phyloP scores from a whole-genome alignment of 805 yeast species.

The Vanderwaltozyma polyspora region DNA sequence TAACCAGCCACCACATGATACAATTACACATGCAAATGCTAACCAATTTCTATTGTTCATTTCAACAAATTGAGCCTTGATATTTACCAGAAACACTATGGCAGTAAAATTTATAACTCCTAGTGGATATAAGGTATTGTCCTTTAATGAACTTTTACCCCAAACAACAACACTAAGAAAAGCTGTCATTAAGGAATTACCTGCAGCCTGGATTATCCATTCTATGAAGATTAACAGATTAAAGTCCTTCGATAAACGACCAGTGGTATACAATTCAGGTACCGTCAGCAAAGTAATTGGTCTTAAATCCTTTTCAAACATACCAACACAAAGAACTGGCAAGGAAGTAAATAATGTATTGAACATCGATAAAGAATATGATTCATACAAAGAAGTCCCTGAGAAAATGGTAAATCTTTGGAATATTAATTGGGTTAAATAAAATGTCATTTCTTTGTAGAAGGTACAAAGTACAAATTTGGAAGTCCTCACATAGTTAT shows the following conservation, averaged over 20 bases:
- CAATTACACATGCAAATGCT: conserved; percentile 49
- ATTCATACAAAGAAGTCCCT: conserved; percentile 86
- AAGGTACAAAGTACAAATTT: conserved; percentile 89
- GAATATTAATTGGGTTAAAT: conserved; percentile 75
- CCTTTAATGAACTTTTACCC: conserved; percentile 58
- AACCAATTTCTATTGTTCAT: conserved; percentile 65
- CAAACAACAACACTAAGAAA: conserved; percentile 57
- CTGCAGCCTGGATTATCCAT: conserved; percentile 72
- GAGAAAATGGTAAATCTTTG: conserved; percentile 83
- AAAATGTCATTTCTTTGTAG: conserved; percentile 85
- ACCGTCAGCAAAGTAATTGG: conserved; percentile 84
- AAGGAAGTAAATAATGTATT: conserved; percentile 90
- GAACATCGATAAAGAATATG: conserved; percentile 95
- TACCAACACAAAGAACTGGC: conserved; percentile 88
- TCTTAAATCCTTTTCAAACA: conserved; percentile 81
- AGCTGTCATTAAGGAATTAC: conserved; percentile 59
- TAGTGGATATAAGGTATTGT: conserved; percentile 70
- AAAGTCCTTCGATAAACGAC: conserved; percentile 65
- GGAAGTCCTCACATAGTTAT: conserved; percentile 84
- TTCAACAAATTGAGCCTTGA: conserved; percentile 72
- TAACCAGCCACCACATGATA: conserved; percentile 78
- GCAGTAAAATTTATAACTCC: conserved; percentile 71
- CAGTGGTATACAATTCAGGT: conserved; percentile 78
- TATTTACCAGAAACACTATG: conserved; percentile 59
- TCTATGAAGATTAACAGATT: conserved; percentile 54